Conservation (phyloP, 345 rosid genomes). For the Dovyalis caffra region DNA sequence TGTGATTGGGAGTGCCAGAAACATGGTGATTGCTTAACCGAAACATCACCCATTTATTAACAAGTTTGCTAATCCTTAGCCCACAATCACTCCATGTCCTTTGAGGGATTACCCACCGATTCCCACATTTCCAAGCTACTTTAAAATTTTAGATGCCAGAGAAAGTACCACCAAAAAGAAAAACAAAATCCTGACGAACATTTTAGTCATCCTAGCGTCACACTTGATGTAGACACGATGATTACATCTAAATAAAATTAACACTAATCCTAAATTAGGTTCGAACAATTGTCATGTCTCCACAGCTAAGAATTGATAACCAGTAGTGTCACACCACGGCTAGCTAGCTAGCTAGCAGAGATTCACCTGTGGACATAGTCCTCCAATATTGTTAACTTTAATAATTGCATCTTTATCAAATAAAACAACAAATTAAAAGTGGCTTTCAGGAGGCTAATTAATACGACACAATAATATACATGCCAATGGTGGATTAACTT, state of each 20-base stretch:
- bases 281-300: background rate
- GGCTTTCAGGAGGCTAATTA: background rate
- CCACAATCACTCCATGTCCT: background rate
- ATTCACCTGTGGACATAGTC: constrained; percentile 30
- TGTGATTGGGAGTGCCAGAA: background rate
- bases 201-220: constrained; percentile 18
- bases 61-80: background rate
- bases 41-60: background rate
- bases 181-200: background rate
- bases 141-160: background rate
- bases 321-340: background rate
- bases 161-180: background rate
- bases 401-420: constrained; percentile 20
- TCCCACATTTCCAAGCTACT: constrained; percentile 10
- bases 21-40: background rate
- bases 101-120: background rate
- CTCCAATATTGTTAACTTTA: constrained; percentile 23
- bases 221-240: background rate
- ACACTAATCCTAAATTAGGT: background rate
- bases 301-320: background rate
- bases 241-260: background rate
- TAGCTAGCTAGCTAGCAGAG: background rate
- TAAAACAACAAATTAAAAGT: background rate
- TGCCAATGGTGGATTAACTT: background rate
- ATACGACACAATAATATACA: background rate